Base-by-base conservation (phyloP, 139 green algal species). In the Chlamydomonas applanata region DNA sequence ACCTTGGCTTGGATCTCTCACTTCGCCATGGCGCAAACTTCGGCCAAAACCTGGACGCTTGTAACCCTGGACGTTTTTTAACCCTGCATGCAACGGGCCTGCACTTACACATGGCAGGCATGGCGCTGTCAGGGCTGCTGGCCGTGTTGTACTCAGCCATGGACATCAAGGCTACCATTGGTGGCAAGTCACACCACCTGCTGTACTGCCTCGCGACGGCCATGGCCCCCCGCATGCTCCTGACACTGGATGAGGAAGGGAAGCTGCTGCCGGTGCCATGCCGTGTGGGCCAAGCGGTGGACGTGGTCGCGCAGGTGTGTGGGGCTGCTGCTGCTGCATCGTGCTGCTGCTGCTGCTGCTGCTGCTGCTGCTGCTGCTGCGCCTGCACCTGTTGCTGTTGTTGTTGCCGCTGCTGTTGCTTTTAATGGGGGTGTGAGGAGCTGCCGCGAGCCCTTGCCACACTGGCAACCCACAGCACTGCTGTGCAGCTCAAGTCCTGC, bases 211-310 rank as follows among this genome's bases (percentile, higher is more conserved):
- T 99, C 35, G 83, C 89, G 0, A 80, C 88, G 1, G 95, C 96
- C 44, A 93, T 98, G 88, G 85, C 92, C 76, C 96, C 96, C 17
- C 89, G 96, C 75, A 98, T 99, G 93, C 86, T 99, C 72, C 88
- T 99, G 79, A 98, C 95, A 3, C 63, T 99, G 57, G 94, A 98
- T 72, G 88, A 93, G 78, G 82, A 93, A 32, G 90, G 93, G 32
- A 87, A 92, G 53, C 82, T 93, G 70, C 87, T 99, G 81, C 87
- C 92, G 0, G 88, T 96, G 70, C 64, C 91, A 0, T 97, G 77
- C 86, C 44, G 81, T 32, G 92, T 99, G 61, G 96, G 96, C 17
- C 86, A 94, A 75, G 96, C 96, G 16, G 96, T 99, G 65, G 96
- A 99, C 74, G 88, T 94, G 2, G 96, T 99, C 61, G 96, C 95